Evolutionary conservation across 495 filamentous ascomycete genomes (phyloP), one percentile per base, ranked within the genome.

Genomic region (Talaromyces nanjingensis): DNA sequence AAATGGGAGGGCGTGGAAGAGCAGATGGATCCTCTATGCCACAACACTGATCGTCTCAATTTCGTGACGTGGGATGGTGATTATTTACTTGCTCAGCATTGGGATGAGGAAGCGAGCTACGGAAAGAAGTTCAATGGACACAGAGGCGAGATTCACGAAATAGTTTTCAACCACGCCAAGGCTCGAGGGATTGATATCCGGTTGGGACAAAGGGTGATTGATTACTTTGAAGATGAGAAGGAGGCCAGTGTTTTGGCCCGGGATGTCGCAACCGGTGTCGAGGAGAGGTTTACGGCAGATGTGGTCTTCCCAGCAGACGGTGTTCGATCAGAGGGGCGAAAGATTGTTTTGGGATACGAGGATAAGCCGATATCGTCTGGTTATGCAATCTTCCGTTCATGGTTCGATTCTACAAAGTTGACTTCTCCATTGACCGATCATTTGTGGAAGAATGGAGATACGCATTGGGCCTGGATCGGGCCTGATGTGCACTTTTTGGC

Each of bases 401-500:
- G 85, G 54, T 57, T 57, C 12, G 54, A 57, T 33, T 57, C 54
- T 29, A 29, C 54, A 12, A 57, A 57, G 3, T 33, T 57, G 20
- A 33, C 4, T 4, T 57, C 54, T 16, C 86, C 87, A 7, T 73
- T 86, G n/a, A 82, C 84, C 7, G 76, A 73, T 39, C 83, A 83
- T 62, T 79, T 87, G 49, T 86, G 86, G 16, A 79, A 81, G 33
- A 81, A 87, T 62, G 86, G 86, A n/a, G 87, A 89, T 65, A 81
- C 81, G 0, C 85, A 86, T 65, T 76, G 82, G 25, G 84, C 80
- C 2, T 87, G 79, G 79, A 82, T 86, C 53, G 85, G 86, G 0
- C 84, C 81, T 2, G 84, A 89, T 61, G 81, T 88, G 25, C 86
- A 89, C 71, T 86, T 88, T 70, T 76, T 89, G 56, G 83, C 83